These are phyloP conservation scores for Metschnikowia chrysomelidarum DNA, from an alignment of 805 yeast species.

Conservation along the genomic window DNA sequence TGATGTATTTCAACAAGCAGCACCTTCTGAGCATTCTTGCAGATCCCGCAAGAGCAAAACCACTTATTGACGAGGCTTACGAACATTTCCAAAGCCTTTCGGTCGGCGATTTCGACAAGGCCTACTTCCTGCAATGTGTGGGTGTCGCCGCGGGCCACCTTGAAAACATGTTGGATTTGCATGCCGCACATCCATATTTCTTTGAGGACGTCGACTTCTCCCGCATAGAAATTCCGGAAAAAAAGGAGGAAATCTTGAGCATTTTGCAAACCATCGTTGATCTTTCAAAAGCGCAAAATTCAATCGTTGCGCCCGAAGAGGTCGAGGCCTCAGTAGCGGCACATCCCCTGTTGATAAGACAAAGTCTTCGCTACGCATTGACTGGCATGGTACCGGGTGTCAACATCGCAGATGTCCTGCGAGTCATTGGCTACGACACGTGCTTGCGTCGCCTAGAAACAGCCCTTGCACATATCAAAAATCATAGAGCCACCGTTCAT, in stretches of 20 bases:
- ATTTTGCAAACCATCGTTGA: slow-evolving; percentile 19
- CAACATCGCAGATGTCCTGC: slow-evolving; percentile 56
- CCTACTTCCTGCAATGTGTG: slow-evolving; percentile 41
- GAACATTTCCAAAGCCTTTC: slow-evolving; percentile 19
- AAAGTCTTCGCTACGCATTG: slow-evolving; percentile 52
- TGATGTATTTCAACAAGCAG: slow-evolving; percentile 72
- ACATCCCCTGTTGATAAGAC: slow-evolving; percentile 10
- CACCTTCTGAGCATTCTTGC: slow-evolving; percentile 50
- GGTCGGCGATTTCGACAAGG: slow-evolving; percentile 19
- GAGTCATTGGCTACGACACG: slow-evolving; percentile 46
- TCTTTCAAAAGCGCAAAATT: slow-evolving; percentile 9
- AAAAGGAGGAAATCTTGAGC: slow-evolving; percentile 6
- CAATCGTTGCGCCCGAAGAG: slow-evolving; percentile 3
- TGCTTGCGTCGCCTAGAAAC: slow-evolving; percentile 12
- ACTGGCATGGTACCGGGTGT: slow-evolving; percentile 72
- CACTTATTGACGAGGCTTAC: slow-evolving; percentile 33
- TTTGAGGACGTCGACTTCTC: slow-evolving; percentile 39
- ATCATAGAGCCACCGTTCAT: no score
- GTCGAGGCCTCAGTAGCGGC: slow-evolving; percentile 4
- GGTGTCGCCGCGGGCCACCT: slow-evolving; percentile 47
- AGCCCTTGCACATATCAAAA: slow-evolving; percentile 11
- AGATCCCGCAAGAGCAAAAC: slow-evolving; percentile 32
- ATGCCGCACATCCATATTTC: slow-evolving; percentile 46
- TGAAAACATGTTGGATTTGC: slow-evolving; percentile 52
- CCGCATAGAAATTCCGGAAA: slow-evolving; percentile 13